phyloP scores from a whole-genome alignment of 306 rosid species.

The Sindora glabra region DNA sequence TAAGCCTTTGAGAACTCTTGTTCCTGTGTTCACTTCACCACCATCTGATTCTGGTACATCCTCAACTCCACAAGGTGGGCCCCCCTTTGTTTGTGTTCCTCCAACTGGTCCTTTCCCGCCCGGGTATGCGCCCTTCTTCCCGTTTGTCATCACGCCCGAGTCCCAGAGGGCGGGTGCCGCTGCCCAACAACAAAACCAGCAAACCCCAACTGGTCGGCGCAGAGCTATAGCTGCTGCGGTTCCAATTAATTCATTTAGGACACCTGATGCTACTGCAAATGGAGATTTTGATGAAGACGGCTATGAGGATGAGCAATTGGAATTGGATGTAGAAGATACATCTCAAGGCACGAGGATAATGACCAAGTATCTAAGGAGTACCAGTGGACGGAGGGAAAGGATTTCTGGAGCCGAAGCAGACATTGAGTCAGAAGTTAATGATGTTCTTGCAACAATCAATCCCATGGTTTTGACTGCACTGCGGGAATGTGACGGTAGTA shows the following conservation, averaged over 20 bases:
- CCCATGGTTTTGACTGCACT: slow-evolving; percentile 31
- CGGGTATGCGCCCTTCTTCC: slow-evolving; percentile 67
- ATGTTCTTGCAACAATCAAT: slow-evolving; percentile 37
- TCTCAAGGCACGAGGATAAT: slow-evolving; percentile 32
- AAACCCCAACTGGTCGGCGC: slow-evolving; percentile 30
- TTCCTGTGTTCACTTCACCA: slow-evolving; percentile 72
- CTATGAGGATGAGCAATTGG: too few species aligned
- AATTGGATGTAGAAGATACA: slow-evolving; percentile 28
- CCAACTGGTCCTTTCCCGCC: slow-evolving; percentile 90
- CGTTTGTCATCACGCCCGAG: slow-evolving; percentile 46
- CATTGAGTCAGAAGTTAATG: slow-evolving; percentile 38
- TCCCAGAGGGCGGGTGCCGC: slow-evolving; percentile 49
- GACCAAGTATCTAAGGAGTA: slow-evolving; percentile 28
- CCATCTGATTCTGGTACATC: too few species aligned
- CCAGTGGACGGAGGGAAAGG: slow-evolving; percentile 23
- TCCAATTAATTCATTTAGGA: slow-evolving; percentile 74
- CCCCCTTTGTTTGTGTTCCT: slow-evolving; percentile 80
- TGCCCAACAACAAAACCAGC: slow-evolving; percentile 43
- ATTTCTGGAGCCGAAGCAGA: slow-evolving; percentile 28
- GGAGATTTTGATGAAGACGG: too few species aligned
- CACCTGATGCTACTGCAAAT: slow-evolving; percentile 45
- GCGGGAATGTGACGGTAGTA: slow-evolving; percentile 47
- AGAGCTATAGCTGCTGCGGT: slow-evolving; percentile 58
- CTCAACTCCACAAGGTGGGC: slow-evolving; percentile 64
- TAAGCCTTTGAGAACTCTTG: slow-evolving; percentile 72